Evolutionary conservation across 2,329 filamentous ascomycete genomes (phyloP).

Genomic region (Fusarium sp.): DNA sequence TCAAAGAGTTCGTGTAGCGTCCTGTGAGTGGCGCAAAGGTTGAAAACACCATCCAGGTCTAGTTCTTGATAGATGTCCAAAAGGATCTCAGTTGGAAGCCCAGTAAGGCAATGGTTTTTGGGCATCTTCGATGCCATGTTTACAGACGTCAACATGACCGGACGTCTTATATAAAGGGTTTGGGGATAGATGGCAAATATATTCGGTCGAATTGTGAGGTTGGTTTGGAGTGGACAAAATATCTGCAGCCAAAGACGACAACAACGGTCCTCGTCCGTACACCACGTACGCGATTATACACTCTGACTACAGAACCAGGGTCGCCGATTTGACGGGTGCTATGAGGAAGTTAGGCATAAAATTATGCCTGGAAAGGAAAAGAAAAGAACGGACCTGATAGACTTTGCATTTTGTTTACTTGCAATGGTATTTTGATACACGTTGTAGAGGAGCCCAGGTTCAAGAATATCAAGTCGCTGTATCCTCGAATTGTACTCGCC

Average conservation of each 20-base stretch:
- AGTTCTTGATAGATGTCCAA: conserved; percentile 59
- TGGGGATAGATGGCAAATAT: not conserved
- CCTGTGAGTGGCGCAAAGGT: conserved; percentile 50
- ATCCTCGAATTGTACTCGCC: not conserved
- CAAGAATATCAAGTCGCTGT: not conserved
- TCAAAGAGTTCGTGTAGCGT: conserved; percentile 53
- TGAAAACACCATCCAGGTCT: conserved; percentile 52
- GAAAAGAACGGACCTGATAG: conserved; percentile 13
- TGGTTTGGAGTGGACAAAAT: not conserved
- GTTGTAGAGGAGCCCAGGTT: not conserved
- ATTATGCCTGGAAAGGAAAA: not conserved
- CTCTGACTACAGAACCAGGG: conserved; percentile 15
- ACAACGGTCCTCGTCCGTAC: not conserved
- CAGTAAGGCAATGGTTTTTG: conserved; percentile 36
- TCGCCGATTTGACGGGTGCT: conserved; percentile 9
- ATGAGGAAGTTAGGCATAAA: not conserved
- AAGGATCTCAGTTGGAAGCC: conserved; percentile 57
- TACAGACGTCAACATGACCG: not conserved
- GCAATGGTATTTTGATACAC: not conserved
- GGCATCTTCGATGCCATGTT: conserved; percentile 32
- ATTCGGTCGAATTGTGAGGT: not conserved
- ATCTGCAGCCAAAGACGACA: not conserved
- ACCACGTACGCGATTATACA: not conserved
- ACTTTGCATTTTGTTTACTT: conserved; percentile 30
- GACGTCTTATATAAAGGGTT: not conserved